phyloP scores from a whole-genome alignment of 2,329 filamentous ascomycete species.

The Aschersonia sp. region DNA sequence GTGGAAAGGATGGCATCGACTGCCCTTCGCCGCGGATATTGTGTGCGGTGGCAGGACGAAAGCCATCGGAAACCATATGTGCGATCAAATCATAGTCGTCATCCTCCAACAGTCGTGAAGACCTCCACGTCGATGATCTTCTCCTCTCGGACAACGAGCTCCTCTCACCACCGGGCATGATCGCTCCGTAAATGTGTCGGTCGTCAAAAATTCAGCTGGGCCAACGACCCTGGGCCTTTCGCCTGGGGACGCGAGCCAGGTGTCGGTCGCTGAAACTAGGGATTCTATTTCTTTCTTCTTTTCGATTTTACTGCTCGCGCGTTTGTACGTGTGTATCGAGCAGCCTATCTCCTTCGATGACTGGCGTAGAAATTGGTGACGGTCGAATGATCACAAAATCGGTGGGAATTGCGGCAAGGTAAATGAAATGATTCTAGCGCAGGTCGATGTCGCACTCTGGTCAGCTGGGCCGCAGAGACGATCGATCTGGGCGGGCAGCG shows the following conservation, averaged over 20 bases:
- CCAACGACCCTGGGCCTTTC: not conserved
- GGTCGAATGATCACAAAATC: no score
- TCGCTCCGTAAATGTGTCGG: conserved; percentile 12
- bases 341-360: no score
- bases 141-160: conserved; percentile 21
- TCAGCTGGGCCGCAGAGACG: no score
- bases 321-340: no score
- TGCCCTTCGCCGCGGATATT: not conserved
- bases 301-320: no score
- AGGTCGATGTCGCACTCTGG: no score
- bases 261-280: no score
- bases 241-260: not conserved
- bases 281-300: no score
- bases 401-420: no score
- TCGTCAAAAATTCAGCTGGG: not conserved
- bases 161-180: conserved; percentile 25
- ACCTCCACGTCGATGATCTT: conserved; percentile 26
- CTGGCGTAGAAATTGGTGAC: no score
- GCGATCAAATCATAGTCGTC: conserved; percentile 35
- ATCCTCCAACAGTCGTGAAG: conserved; percentile 22
- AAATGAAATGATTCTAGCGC: no score
- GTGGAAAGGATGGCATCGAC: conserved; percentile 8
- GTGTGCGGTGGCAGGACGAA: conserved; percentile 19
- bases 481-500: no score
- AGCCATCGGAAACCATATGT: conserved; percentile 38